A percentile compares a stretch with the other conserved stretches of the same genome.
phyloP scores from a whole-genome alignment of 176 grass and related monocot species.

The Aegilops tauschii region DNA sequence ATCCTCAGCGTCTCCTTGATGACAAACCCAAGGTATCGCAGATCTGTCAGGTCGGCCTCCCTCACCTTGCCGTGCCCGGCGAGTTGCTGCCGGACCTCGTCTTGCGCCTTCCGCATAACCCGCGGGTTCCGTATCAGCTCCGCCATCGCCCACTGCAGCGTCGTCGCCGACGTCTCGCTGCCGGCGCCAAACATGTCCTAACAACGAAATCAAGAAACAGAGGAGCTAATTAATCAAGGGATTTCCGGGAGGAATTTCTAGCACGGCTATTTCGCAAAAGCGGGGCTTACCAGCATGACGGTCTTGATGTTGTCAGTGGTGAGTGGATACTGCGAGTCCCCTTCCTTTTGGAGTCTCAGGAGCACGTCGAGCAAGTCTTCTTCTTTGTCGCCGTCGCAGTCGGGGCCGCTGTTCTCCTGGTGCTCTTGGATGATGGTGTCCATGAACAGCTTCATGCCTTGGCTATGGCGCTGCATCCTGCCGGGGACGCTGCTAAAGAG shows the following conservation, averaged over 20 bases:
- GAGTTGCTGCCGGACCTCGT: slow-evolving; percentile 22
- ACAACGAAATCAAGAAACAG: not conserved
- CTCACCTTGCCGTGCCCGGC: not conserved
- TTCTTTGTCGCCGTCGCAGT: not conserved
- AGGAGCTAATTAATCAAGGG: not conserved
- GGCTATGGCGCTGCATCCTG: not conserved
- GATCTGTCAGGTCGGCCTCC: not conserved
- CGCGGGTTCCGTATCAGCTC: slow-evolving; percentile 31
- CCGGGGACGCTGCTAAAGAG: not conserved
- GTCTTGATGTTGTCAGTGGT: slow-evolving; percentile 31
- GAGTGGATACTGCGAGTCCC: not conserved
- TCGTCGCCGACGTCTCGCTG: slow-evolving; percentile 28
- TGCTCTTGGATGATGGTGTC: slow-evolving; percentile 11
- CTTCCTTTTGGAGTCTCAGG: slow-evolving; percentile 34
- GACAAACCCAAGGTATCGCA: slow-evolving; percentile 27
- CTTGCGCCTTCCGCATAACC: slow-evolving; percentile 16
- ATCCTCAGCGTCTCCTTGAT: slow-evolving; percentile 29
- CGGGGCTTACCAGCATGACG: slow-evolving; percentile 19
- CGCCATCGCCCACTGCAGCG: slow-evolving; percentile 34
- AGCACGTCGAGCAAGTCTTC: slow-evolving; percentile 41
- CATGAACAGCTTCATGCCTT: not conserved
- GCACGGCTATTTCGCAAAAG: not conserved
- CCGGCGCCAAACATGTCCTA: slow-evolving; percentile 40
- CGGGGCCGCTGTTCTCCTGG: not conserved
- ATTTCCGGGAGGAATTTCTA: too few relatives aligned